These are phyloP conservation scores for Zygosaccharomyces pseudobailii DNA, from an alignment of 1,139 yeast genomes.

Conservation along the genomic window DNA sequence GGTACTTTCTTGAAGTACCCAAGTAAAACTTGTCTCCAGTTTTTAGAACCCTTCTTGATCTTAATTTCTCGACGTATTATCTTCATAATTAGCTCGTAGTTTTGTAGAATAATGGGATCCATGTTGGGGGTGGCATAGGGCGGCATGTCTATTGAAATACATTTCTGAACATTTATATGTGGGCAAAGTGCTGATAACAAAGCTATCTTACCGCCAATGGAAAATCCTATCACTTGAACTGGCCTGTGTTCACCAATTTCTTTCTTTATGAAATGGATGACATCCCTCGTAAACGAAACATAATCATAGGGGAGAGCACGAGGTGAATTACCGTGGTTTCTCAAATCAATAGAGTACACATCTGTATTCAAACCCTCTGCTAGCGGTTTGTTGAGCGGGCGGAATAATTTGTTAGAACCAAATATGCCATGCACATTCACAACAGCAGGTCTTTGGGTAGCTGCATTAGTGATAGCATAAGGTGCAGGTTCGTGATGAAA, in stretches of 20 bases:
- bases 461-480: not conserved
- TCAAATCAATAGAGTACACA: slow-evolving; percentile 43
- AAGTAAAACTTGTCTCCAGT: slow-evolving; percentile 24
- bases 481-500: slow-evolving; percentile 19
- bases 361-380: slow-evolving; percentile 33
- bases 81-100: slow-evolving; percentile 20
- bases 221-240: slow-evolving; percentile 29
- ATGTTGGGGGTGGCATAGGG: slow-evolving; percentile 26
- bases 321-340: slow-evolving; percentile 51
- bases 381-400: slow-evolving; percentile 29
- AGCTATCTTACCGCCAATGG: slow-evolving; percentile 33
- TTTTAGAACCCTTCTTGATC: slow-evolving; percentile 21
- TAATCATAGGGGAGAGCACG: slow-evolving; percentile 45
- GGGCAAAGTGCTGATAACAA: slow-evolving; percentile 22
- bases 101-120: slow-evolving; percentile 19
- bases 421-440: slow-evolving; percentile 32
- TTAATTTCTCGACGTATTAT: slow-evolving; percentile 21
- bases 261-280: slow-evolving; percentile 27
- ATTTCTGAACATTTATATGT: slow-evolving; percentile 18
- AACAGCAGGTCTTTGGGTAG: slow-evolving; percentile 18
- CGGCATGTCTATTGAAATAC: slow-evolving; percentile 31
- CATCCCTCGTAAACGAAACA: slow-evolving; percentile 42
- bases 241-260: slow-evolving; percentile 21
- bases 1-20: slow-evolving; percentile 16
- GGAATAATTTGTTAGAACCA: slow-evolving; percentile 25